These are phyloP conservation scores for Citrus hindsii DNA, from an alignment of 345 rosid species.

Conservation along the genomic window DNA sequence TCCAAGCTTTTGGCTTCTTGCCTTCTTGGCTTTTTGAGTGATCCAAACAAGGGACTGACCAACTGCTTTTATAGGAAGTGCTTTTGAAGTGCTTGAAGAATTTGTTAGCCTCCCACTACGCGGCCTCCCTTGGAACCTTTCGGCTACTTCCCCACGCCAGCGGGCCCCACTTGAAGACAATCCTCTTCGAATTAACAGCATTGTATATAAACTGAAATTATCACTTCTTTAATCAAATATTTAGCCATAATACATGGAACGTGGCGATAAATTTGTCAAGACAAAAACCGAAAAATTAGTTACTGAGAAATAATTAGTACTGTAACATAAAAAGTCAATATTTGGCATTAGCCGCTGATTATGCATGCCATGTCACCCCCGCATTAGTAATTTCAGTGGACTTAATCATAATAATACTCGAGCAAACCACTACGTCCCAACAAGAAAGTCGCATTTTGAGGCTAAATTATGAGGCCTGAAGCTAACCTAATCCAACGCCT, in stretches of 20 bases:
- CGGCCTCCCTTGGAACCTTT: neutral
- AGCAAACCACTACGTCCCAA: neutral
- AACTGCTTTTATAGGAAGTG: slow-evolving; percentile 8
- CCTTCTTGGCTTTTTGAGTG: neutral
- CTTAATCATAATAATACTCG: neutral
- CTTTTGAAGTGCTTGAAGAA: neutral
- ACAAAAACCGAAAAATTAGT: no score
- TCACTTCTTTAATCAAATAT: neutral
- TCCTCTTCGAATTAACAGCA: neutral
- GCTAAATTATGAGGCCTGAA: neutral
- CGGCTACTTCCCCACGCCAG: neutral
- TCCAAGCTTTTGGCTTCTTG: neutral
- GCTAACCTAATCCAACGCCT: neutral
- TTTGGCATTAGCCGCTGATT: neutral
- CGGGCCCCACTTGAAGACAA: neutral
- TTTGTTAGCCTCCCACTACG: neutral
- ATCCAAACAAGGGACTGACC: neutral
- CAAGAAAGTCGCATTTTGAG: neutral
- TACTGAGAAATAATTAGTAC: no score
- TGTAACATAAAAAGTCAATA: neutral
- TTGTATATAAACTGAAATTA: neutral
- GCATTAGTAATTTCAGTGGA: neutral
- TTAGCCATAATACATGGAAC: neutral
- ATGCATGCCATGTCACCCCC: neutral
- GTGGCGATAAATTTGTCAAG: no score